Evolutionary conservation across 805 yeast species (phyloP).

Genomic region (Cyberlindnera meyerae): DNA sequence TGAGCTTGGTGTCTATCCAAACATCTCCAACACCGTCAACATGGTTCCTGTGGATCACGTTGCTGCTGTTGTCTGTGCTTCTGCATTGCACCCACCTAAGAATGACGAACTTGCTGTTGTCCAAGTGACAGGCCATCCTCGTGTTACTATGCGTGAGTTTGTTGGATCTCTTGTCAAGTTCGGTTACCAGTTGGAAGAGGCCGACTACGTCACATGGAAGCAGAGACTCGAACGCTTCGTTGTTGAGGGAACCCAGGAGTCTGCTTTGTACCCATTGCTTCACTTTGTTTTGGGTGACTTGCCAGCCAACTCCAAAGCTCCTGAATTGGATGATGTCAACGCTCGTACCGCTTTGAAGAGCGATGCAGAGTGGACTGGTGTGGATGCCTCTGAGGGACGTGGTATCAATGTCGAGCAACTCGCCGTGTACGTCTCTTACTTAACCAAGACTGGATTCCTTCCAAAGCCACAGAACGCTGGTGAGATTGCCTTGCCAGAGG

Average conservation of each 20-base stretch:
- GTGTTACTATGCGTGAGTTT: constrained; percentile 75
- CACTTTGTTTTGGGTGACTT: constrained; percentile 92
- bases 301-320: constrained; percentile 89
- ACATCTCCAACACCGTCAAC: constrained; percentile 81
- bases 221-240: constrained; percentile 70
- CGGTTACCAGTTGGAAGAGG: constrained; percentile 64
- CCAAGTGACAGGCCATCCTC: constrained; percentile 97
- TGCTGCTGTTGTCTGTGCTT: constrained; percentile 82
- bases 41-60: constrained; percentile 99
- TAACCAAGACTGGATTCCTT: constrained; percentile 75
- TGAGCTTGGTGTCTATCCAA: constrained; percentile 82
- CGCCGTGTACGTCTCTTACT: constrained; percentile 75
- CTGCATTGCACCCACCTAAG: constrained; percentile 72
- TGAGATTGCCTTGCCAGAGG: constrained; percentile 45
- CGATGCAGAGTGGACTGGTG: constrained; percentile 61
- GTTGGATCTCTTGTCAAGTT: constrained; percentile 57
- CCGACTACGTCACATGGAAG: constrained; percentile 78
- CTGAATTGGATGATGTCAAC: constrained; percentile 86
- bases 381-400: constrained; percentile 61
- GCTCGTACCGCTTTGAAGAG: constrained; percentile 62
- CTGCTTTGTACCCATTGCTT: constrained; percentile 86
- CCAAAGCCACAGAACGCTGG: constrained; percentile 52
- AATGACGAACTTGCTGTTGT: constrained; percentile 59
- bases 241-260: constrained; percentile 65
- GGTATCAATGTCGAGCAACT: constrained; percentile 68